Evolutionary conservation across 345 rosid species (phyloP).

Genomic region (Bruguiera sexangula): DNA sequence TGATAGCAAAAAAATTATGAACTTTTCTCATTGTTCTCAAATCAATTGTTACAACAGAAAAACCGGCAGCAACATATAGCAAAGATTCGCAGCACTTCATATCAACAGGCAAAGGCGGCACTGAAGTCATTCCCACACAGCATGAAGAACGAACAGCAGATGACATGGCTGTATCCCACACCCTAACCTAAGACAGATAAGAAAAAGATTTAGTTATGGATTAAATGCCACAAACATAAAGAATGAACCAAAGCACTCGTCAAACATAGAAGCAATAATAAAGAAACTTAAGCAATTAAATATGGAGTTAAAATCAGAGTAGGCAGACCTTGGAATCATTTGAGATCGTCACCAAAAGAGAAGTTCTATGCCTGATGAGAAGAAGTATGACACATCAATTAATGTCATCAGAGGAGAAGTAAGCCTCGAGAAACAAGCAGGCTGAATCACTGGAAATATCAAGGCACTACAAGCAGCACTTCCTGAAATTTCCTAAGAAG

Average conservation of each 20-base stretch:
- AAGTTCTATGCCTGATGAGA: slow-evolving; percentile 44
- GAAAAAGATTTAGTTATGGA: background rate
- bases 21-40: slow-evolving; percentile 67
- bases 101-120: slow-evolving; percentile 44
- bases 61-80: slow-evolving; percentile 65
- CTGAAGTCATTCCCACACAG: slow-evolving; percentile 63
- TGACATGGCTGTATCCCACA: slow-evolving; percentile 59
- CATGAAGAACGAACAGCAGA: slow-evolving; percentile 54
- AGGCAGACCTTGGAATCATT: slow-evolving; percentile 56
- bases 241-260: background rate
- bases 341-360: slow-evolving; percentile 54
- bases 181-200: slow-evolving; percentile 41
- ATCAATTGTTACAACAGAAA: slow-evolving; percentile 49
- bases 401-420: background rate
- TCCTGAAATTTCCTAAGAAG: too few relatives aligned
- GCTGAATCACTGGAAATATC: too few relatives aligned
- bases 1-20: slow-evolving; percentile 26
- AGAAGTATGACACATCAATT: background rate
- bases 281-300: background rate
- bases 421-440: slow-evolving; percentile 2
- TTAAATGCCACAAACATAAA: background rate
- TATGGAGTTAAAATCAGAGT: background rate
- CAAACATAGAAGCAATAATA: background rate
- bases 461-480: too few relatives aligned
- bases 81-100: slow-evolving; percentile 58